Conservation (phyloP, 23 red algal genomes). For the Gracilaria domingensis region DNA sequence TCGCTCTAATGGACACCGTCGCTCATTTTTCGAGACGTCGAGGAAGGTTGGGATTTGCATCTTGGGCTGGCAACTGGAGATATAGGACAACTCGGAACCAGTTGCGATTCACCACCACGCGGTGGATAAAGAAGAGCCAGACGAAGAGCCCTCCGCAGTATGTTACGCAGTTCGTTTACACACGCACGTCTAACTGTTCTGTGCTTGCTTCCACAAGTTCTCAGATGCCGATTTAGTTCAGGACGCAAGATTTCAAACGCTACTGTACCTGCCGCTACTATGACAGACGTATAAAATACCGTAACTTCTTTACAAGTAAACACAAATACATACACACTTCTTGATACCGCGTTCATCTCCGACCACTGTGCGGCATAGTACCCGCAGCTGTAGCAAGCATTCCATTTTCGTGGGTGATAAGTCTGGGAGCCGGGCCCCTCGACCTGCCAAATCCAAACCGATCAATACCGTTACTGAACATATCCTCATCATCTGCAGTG, state of each 20-base stretch:
- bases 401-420: slow-evolving; percentile 65
- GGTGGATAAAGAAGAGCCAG: too few species aligned
- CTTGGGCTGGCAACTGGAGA: too few species aligned
- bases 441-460: slow-evolving; percentile 83
- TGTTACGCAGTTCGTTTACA: too few species aligned
- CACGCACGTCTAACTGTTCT: too few species aligned
- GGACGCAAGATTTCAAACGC: neutral
- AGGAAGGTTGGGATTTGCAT: too few species aligned
- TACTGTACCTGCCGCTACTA: neutral
- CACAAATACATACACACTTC: neutral
- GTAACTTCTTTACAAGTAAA: slow-evolving; percentile 23
- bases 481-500: slow-evolving; percentile 81
- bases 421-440: slow-evolving; percentile 56
- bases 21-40: too few species aligned
- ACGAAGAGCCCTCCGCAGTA: too few species aligned
- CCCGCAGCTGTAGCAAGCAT: slow-evolving; percentile 67
- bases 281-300: neutral
- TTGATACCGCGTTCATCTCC: neutral
- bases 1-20: neutral
- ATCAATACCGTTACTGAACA: slow-evolving; percentile 81
- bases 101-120: too few species aligned
- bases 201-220: too few species aligned
- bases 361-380: slow-evolving; percentile 14
- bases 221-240: neutral
- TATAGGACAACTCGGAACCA: too few species aligned